Evolutionary conservation across 164 flowering plant genomes (phyloP), one percentile per base, ranked within the genome.

Genomic region (Liquidambar formosana): DNA sequence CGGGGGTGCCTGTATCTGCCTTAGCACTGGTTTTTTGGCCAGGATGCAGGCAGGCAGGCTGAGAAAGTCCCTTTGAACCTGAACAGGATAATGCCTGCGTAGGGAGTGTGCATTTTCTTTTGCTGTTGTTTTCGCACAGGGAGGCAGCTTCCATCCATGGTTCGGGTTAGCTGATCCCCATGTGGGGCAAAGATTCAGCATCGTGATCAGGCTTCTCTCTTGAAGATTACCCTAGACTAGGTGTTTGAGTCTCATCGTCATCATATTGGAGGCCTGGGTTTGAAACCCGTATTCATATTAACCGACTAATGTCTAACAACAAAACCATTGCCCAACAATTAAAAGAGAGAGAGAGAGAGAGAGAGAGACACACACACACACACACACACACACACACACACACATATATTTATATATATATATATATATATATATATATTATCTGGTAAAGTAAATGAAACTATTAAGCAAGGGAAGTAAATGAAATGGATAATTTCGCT

Each of bases 21-120:
- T 41, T 63, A 75, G 69, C 78, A 64, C 77, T 54, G 61, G 79
- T 80, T 27, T 6, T 65, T 66, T 52, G 63, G 79, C 75, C 67
- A 21, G 67, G 83, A 67, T 69, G 61, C 23, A 33, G 59, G n/a
- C n/a, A 10, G 70, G 85, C 80, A 71, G 97, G 93, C 94, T 90
- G 97, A 94, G 98, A 92, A 80, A 89, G 97, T 91, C 98, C 97
- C 96, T 90, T 94, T 49, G 96, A 86, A 94, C 96, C 97, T 91
- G 97, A 91, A 84, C 98, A 87, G 98, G 98, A 72, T 90, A 88
- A 94, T 94, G 79, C 98, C 98, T 90, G 98, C 98, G 96, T 84
- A 94, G 98, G 98, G 97, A 94, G 98, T 70, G 97, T 94, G 98
- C 97, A 58, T 69, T 76, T 86, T 68, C 73, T 70, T 76, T 81